phyloP scores from a whole-genome alignment of 192 early-diverging fungal genomes.

The Backusella mclennaniae region DNA sequence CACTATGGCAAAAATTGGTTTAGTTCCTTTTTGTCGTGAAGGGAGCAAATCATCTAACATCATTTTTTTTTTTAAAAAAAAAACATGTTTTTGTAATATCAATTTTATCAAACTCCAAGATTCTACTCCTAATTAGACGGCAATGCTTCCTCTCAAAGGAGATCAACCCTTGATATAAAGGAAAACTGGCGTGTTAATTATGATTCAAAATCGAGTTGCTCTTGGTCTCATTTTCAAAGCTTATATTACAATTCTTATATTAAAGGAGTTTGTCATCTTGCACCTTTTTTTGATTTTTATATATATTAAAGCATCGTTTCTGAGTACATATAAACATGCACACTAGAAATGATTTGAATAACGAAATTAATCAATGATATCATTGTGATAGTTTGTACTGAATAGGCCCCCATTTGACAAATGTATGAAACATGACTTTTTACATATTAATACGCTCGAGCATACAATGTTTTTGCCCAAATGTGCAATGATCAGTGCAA shows the following conservation, averaged over 20 bases:
- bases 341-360: too few relatives aligned
- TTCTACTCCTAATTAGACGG: neutral
- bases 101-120: neutral
- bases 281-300: neutral
- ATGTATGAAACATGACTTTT: too few relatives aligned
- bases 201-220: neutral
- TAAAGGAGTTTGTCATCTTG: neutral
- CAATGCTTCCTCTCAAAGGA: neutral
- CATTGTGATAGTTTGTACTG: too few relatives aligned
- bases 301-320: neutral
- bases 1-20: neutral
- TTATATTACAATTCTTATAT: neutral
- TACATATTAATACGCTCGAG: neutral
- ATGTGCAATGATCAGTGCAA: neutral
- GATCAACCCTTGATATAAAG: neutral
- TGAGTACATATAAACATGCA: neutral
- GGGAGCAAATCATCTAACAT: neutral
- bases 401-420: too few relatives aligned
- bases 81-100: neutral
- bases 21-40: neutral
- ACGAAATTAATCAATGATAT: too few relatives aligned
- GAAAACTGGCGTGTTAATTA: neutral
- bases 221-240: neutral
- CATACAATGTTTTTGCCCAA: neutral
- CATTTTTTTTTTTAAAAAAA: too few relatives aligned